Percentiles rank a stretch among this genome's conserved stretches.
These are phyloP conservation scores for Furcasterigmium sp. DNA, from an alignment of 2,329 filamentous ascomycete species.

Conservation along the genomic window DNA sequence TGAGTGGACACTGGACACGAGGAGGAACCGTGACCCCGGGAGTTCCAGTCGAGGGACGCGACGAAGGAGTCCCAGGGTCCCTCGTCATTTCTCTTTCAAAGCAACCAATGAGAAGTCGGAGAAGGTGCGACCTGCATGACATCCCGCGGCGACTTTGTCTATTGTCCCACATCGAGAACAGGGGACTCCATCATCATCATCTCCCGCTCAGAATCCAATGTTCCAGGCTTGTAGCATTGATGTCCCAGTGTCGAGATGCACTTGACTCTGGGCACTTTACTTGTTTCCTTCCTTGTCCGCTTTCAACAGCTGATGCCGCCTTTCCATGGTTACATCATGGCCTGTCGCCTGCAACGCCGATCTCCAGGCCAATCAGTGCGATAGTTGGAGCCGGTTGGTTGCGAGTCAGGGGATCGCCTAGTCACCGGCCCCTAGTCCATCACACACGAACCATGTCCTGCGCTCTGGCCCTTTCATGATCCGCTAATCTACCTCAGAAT, in stretches of 20 bases:
- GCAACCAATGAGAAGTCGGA: neutral
- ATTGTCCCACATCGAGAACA: too few relatives aligned
- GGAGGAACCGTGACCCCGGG: neutral
- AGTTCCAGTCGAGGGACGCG: neutral
- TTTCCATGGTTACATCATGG: neutral
- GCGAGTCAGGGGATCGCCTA: neutral
- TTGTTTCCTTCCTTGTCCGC: neutral
- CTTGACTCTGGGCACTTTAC: neutral
- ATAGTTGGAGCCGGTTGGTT: neutral
- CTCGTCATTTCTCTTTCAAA: neutral
- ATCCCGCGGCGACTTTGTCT: too few relatives aligned
- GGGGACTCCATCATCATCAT: too few relatives aligned
- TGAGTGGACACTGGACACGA: too few relatives aligned
- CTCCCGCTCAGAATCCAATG: neutral
- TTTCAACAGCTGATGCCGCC: neutral
- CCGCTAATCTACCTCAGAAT: neutral
- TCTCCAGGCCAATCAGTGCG: neutral
- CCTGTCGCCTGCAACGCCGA: neutral
- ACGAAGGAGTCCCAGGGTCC: neutral
- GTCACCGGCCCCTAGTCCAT: neutral
- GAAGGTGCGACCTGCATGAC: neutral
- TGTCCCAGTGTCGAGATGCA: neutral
- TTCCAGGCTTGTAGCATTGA: neutral
- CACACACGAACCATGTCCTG: neutral
- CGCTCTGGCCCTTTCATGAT: conserved; percentile 1